A percentile compares a stretch with the other conserved stretches of the same genome.
Evolutionary conservation across 2,329 filamentous ascomycete species (phyloP).

Genomic region (Zymoseptoria ardabiliae): DNA sequence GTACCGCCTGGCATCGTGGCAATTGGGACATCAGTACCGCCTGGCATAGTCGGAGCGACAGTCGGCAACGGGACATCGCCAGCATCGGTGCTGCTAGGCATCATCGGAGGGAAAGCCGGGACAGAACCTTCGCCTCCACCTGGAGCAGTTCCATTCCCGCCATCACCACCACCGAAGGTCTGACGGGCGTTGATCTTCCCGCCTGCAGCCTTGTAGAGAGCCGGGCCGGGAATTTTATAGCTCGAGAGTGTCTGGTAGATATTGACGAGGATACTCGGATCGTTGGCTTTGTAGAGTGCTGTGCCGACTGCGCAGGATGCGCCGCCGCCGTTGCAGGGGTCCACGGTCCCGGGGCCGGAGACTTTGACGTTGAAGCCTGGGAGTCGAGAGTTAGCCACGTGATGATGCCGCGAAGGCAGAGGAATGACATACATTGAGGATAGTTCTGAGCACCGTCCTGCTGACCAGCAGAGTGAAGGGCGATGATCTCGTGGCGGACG

Average conservation of each 20-base stretch:
- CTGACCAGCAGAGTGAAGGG: constrained; percentile 47
- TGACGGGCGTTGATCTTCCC: too few relatives aligned
- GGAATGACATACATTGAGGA: constrained; percentile 21
- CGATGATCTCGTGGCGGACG: constrained; percentile 53
- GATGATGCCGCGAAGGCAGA: neutral
- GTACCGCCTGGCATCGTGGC: too few relatives aligned
- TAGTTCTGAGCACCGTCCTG: constrained; percentile 41
- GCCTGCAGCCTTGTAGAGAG: constrained; percentile 8
- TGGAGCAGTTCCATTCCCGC: too few relatives aligned
- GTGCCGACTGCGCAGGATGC: constrained; percentile 45
- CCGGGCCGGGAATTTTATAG: constrained; percentile 48
- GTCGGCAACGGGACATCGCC: too few relatives aligned
- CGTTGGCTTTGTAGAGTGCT: constrained; percentile 49
- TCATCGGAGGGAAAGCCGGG: too few relatives aligned
- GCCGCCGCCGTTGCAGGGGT: constrained; percentile 5
- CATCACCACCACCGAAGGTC: too few relatives aligned
- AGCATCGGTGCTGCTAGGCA: too few relatives aligned
- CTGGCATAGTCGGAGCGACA: too few relatives aligned
- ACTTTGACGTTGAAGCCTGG: constrained; percentile 53
- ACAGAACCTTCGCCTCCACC: too few relatives aligned
- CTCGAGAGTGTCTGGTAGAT: constrained; percentile 45
- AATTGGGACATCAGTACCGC: too few relatives aligned
- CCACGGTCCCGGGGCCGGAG: constrained; percentile 45
- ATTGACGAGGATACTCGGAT: constrained; percentile 53
- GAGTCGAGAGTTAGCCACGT: neutral